Base-by-base conservation (phyloP, 2,329 filamentous ascomycete species). In the Teratosphaeria zuluensis region DNA sequence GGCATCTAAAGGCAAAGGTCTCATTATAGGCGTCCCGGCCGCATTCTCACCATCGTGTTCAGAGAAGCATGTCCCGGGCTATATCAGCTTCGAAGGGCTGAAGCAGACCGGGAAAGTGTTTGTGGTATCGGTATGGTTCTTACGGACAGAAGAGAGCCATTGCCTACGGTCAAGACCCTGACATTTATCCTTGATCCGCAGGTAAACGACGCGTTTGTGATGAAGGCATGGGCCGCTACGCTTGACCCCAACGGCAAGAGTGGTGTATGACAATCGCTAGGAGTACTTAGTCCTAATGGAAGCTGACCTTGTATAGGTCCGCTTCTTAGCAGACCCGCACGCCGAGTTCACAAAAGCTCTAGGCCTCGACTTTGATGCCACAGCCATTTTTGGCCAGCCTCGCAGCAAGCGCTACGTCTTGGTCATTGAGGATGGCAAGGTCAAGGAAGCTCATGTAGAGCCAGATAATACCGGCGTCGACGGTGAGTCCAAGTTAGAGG, bases 121-220 rank as follows among this genome's bases (percentile, higher is more conserved):
- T 69, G 90, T 97, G 48, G 85, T 97, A 58, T n/a, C 42, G n/a
- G 42, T 35, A 35, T 35, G 33, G 9, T 14, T 35, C 14, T 35
- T 2, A 14, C 6, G 14, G 33, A 2, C 7, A 14, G 33, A 11
- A 35, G 86, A 4, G 24, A 28, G 4, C 24, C 24, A 28, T 28
- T 28, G 24, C 24, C 24, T 28, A 28, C 24, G 2, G 2, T 28
- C 24, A 28, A 28, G 24, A 2, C 24, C 24, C 24, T 28, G 24
- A 28, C 24, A 28, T 28, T 2, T 28, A 2, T 28, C 24, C 4
- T 28, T 2, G 2, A 28, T 28, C 24, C 24, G 24, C 24, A 89
- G 16, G 92, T 96, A 71, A 97, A 97, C 72, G 92, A 97, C 73
- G 84, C 91, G 21, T 96, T 96, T 73, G 92, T 96, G 89, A 96